Evolutionary conservation across 768 basidiomycete species (phyloP).

Genomic region (Collybiopsis confluens): DNA sequence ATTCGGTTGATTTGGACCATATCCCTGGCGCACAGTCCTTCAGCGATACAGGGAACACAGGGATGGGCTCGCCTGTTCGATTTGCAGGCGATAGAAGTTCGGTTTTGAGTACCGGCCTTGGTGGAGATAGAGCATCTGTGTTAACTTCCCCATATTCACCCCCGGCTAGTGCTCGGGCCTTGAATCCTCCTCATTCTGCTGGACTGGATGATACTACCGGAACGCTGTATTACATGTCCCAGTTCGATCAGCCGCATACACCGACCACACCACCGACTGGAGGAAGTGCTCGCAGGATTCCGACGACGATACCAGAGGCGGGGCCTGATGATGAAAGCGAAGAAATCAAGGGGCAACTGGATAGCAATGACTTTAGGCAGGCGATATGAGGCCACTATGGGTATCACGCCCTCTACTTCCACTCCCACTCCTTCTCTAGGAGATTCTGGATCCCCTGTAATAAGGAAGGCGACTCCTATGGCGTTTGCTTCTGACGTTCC

Average conservation of each 20-base stretch:
- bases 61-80: neutral
- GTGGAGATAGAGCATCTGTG: constrained; percentile 16
- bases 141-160: constrained; percentile 37
- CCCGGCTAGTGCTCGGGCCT: neutral
- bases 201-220: constrained; percentile 46
- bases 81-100: too few species aligned
- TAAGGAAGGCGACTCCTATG: constrained; percentile 35
- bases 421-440: neutral
- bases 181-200: neutral
- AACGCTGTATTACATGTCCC: constrained; percentile 68
- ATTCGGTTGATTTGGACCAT: constrained; percentile 16
- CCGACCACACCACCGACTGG: constrained; percentile 12
- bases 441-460: constrained; percentile 16
- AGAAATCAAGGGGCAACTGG: neutral
- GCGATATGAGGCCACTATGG: neutral
- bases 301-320: constrained; percentile 40
- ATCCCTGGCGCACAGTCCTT: constrained; percentile 1
- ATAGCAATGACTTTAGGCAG: too few species aligned
- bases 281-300: constrained; percentile 30
- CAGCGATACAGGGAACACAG: neutral
- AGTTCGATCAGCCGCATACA: constrained; percentile 33
- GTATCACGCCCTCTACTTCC: neutral
- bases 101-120: constrained; percentile 6
- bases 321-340: constrained; percentile 12
- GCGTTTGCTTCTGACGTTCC: constrained; percentile 18